Percentiles rank a stretch among this genome's conserved stretches.
Conservation (phyloP, 345 rosid genomes). For the Eucalyptus marginata region DNA sequence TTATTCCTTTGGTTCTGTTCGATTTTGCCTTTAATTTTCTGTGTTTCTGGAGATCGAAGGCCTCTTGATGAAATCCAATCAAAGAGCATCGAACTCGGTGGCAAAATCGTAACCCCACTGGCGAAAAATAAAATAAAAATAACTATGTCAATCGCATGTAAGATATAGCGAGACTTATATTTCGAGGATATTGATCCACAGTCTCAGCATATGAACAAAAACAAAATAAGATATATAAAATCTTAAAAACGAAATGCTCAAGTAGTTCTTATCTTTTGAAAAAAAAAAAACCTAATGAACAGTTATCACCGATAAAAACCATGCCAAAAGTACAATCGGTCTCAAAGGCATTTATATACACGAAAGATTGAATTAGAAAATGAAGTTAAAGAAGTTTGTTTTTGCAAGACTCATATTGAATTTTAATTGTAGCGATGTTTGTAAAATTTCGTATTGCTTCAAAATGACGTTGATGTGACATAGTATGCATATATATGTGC, state of each 20-base stretch:
- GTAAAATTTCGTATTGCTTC: background rate
- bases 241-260: background rate
- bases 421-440: background rate
- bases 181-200: background rate
- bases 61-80: background rate
- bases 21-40: background rate
- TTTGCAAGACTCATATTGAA: background rate
- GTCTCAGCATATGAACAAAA: background rate
- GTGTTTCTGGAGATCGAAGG: background rate
- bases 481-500: background rate
- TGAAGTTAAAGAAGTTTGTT: background rate
- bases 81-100: background rate
- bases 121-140: no score
- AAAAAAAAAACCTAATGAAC: background rate
- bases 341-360: background rate
- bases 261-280: background rate
- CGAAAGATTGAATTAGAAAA: background rate
- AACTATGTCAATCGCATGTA: background rate
- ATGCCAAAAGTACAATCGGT: background rate
- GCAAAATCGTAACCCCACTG: background rate
- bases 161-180: background rate
- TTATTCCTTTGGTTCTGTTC: background rate
- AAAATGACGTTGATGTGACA: background rate
- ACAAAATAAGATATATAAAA: background rate
- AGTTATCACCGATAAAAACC: background rate